Evolutionary conservation across 345 rosid species (phyloP), one percentile per base, ranked within the genome.

Genomic region (Eutrema japonicum): DNA sequence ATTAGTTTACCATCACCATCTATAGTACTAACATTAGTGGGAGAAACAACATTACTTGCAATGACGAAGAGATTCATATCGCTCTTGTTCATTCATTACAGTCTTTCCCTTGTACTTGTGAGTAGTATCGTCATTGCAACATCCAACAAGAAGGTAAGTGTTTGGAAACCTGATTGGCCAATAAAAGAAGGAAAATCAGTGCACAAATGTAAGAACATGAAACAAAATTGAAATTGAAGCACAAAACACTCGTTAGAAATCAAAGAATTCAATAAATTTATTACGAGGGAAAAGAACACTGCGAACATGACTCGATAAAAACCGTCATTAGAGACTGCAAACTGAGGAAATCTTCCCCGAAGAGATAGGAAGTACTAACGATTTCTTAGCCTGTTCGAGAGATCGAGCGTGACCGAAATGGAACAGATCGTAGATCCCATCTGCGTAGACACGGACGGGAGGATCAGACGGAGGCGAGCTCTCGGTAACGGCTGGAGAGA

Each of bases 401-500:
- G 90, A 77, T 26, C 86, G 78, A 71, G 90, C 90, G 54, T 83
- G 90, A 53, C 88, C 90, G 41, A 84, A 86, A 55, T 86, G 88
- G 60, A 86, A 83, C 67, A 86, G 86, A 80, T 86, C 90, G 79
- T 82, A 86, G 60, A 86, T 84, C 51, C 90, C 90, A 29, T 84
- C 88, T 6, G 90, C 90, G 76, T 84, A 84, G 27, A 84, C 88
- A 5, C 88, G 85, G 36, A 84, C 55, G 0, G 86, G 85, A 0
- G 65, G 49, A 36, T 78, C 80, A 36, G 41, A 13, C 14, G 67
- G 60, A 57, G 57, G 66, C 49, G 47, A 32, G 18, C 16, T 45
- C 45, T 45, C 49, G 0, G n/a, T 43, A 3, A 11, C 50, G 10
- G 12, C 30, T 11, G 70, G 22, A 48, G 46, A 33, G 46, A 10